Conservation (phyloP, 2,329 filamentous ascomycete genomes). For the Aspergillus pseudotamarii region DNA sequence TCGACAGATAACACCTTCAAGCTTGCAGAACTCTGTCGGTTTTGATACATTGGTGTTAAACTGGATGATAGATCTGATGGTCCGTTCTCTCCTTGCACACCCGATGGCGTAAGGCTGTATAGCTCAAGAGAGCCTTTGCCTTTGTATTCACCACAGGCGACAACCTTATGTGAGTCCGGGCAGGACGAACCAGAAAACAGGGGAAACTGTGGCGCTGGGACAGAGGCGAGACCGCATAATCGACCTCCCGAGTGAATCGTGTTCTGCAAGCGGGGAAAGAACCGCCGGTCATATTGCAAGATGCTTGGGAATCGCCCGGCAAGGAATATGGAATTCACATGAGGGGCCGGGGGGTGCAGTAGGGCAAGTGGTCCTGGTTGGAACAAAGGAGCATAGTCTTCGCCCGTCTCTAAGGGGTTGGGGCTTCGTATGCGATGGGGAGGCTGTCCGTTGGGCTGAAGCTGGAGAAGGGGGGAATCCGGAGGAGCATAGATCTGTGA, state of each 20-base stretch:
- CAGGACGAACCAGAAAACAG: conserved; percentile 39
- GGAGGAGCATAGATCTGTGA: conserved; percentile 34
- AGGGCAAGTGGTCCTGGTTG: conserved; percentile 83
- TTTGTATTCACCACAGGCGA: conserved; percentile 88
- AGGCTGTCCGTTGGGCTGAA: conserved; percentile 37
- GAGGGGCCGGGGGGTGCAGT: conserved; percentile 68
- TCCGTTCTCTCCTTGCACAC: conserved; percentile 29
- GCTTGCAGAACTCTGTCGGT: conserved; percentile 78
- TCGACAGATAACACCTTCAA: conserved; percentile 81
- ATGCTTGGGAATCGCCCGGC: conserved; percentile 88
- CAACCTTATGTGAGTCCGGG: conserved; percentile 65
- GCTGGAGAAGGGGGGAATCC: conserved; percentile 36
- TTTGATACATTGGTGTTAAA: conserved; percentile 58
- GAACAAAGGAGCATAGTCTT: conserved; percentile 69
- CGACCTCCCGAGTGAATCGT: conserved; percentile 83
- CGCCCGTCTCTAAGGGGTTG: conserved; percentile 36
- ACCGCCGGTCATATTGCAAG: conserved; percentile 84
- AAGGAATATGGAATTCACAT: conserved; percentile 80
- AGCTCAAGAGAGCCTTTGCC: conserved; percentile 86
- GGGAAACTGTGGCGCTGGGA: conserved; percentile 61
- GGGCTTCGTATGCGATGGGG: conserved; percentile 42
- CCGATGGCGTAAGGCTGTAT: conserved; percentile 55
- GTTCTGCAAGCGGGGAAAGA: conserved; percentile 74
- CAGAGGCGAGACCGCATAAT: conserved; percentile 70
- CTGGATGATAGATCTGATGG: conserved; percentile 30